Conservation (phyloP, 208 protist genomes). For the Acanthamoeba rhysodes region DNA sequence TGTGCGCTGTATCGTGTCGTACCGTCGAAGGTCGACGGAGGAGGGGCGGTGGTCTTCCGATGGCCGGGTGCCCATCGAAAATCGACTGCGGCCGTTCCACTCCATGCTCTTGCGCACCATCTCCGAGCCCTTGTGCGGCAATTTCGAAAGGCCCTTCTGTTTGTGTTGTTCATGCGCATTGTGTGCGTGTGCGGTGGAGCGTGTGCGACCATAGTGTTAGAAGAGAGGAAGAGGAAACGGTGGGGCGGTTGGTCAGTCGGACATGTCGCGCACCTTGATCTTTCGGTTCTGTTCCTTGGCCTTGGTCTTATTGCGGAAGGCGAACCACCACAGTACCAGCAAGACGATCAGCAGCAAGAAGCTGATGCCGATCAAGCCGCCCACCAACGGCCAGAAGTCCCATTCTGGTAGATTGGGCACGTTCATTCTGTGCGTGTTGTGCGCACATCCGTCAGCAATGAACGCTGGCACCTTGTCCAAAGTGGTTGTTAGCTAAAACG, state of each 20-base stretch:
- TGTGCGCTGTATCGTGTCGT: no score
- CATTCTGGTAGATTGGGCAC: constrained; percentile 5
- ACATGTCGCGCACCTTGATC: background rate
- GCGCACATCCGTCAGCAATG: no score
- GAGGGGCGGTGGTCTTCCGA: background rate
- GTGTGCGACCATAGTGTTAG: background rate
- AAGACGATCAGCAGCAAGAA: constrained; percentile 6
- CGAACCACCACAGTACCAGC: constrained; percentile 19
- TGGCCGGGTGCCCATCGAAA: background rate
- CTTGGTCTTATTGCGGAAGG: constrained; percentile 15
- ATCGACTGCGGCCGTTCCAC: constrained; percentile 5
- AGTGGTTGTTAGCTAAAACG: no score
- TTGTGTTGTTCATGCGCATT: background rate
- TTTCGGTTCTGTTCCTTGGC: background rate
- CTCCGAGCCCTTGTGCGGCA: background rate
- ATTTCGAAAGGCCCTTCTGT: constrained; percentile 9
- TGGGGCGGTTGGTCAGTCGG: background rate
- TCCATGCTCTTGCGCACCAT: constrained; percentile 56
- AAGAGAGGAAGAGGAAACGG: background rate
- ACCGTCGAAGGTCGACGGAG: background rate
- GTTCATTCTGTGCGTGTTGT: constrained; percentile 15
- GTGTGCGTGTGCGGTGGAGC: background rate
- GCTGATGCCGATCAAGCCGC: background rate
- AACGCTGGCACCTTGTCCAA: no score
- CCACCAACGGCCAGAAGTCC: constrained; percentile 16